Evolutionary conservation across 108 stramenopile genomes (phyloP).

Genomic region (Aureococcus anophagefferens): DNA sequence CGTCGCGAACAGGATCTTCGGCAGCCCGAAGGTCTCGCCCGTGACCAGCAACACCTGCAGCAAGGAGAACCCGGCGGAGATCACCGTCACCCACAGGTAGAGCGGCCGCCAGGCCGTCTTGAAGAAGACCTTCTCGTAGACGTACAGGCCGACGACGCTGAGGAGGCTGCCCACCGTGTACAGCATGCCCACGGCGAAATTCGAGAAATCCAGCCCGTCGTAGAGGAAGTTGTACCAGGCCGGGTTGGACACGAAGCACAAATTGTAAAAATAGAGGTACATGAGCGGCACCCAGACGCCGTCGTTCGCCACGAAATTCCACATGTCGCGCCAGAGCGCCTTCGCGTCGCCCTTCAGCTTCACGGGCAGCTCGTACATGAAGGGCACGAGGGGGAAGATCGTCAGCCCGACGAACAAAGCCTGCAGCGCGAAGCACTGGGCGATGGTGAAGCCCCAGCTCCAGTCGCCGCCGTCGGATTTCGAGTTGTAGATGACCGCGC

Average conservation of each 20-base stretch:
- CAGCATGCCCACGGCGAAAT: conserved; percentile 28
- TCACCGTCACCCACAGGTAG: conserved; percentile 24
- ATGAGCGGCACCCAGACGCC: conserved; percentile 46
- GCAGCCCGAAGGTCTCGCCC: background rate
- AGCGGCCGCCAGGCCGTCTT: conserved; percentile 32
- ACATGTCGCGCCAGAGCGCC: no score
- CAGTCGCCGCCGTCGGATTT: no score
- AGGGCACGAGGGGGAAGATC: conserved; percentile 16
- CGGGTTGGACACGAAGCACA: conserved; percentile 40
- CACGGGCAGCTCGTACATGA: conserved; percentile 5
- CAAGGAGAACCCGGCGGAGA: conserved; percentile 27
- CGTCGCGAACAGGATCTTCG: conserved; percentile 8
- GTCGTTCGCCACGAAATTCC: no score
- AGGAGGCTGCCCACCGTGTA: conserved; percentile 30
- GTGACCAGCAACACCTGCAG: conserved; percentile 37
- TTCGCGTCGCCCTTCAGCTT: no score
- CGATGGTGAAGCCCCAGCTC: no score
- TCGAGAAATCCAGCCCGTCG: conserved; percentile 19
- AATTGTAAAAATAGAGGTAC: conserved; percentile 42
- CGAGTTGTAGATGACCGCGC: no score
- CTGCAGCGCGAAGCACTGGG: no score
- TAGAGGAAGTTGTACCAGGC: conserved; percentile 41
- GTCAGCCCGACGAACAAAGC: no score
- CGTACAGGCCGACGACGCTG: conserved; percentile 37
- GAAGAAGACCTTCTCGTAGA: conserved; percentile 43